Evolutionary conservation across 805 yeast genomes (phyloP), one percentile per base, ranked within the genome.

Genomic region (Starmerella bacillaris): DNA sequence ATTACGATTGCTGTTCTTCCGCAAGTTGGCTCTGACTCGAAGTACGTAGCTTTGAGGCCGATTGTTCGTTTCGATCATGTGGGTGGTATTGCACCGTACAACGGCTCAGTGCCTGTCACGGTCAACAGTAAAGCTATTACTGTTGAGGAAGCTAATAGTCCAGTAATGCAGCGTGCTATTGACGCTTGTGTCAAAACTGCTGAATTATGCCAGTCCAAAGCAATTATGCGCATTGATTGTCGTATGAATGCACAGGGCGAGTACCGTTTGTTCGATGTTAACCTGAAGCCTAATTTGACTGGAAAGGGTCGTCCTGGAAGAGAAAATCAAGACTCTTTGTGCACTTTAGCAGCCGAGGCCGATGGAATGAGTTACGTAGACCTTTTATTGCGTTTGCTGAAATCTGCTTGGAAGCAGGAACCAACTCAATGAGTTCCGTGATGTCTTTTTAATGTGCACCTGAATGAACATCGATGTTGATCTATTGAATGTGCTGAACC

Each of bases 11-110:
- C 30, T 9, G 30, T 33, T 5, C 19, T 33, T 22, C 19, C 30
- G 11, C 21, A 30, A 6, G 35, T 22, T 22, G 12, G 21, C 14
- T 5, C 14, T 16, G 21, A 5, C 6, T 5, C 4, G 5, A 8
- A 7, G 28, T 20, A 31, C 28, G 18, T 29, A 24, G 29, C 35
- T 17, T 17, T 33, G n/a, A 5, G 35, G 3, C 35, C 35, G 6
- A 30, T 33, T 17, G 12, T 7, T 18, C 35, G 35, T 11, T 15
- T 12, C 5, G 30, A 21, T 18, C 35, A 33, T 15, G 22, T 9
- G 17, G 22, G 18, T 9, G 35, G 35, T 11, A 30, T 33, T 18
- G 18, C 16, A 9, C 35, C 35, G 12, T 33, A 17, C 30, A 33
- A 33, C 18, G 35, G 35, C 24, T 9, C 24, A 9, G 31, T 28